Percentiles rank a stretch among this genome's conserved stretches.
These are phyloP conservation scores for Coemansia furcata DNA, from an alignment of 192 early-diverging fungal genomes.

Conservation along the genomic window DNA sequence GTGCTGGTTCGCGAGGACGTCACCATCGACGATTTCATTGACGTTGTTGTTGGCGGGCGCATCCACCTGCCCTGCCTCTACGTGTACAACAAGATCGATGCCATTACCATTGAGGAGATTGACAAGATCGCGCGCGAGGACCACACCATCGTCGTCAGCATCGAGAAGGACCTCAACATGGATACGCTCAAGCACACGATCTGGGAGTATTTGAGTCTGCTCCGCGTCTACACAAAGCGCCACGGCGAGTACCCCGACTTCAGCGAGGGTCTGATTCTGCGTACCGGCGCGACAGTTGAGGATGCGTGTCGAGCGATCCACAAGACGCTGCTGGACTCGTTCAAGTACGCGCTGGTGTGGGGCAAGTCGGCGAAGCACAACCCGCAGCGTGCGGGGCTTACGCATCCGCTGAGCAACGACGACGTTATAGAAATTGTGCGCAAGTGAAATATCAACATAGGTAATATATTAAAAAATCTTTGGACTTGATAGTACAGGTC, in stretches of 20 bases:
- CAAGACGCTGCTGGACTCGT: constrained; percentile 78
- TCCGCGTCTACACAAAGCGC: constrained; percentile 96
- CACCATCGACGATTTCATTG: constrained; percentile 96
- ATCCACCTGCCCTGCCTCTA: constrained; percentile 96
- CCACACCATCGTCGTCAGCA: constrained; percentile 87
- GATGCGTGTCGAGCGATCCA: constrained; percentile 89
- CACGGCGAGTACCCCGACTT: constrained; percentile 95
- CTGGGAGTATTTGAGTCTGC: constrained; percentile 85
- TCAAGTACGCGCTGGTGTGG: constrained; percentile 98
- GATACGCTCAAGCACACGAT: constrained; percentile 87
- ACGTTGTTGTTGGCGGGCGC: constrained; percentile 97
- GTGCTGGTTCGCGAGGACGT: constrained; percentile 96
- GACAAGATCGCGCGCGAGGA: constrained; percentile 87
- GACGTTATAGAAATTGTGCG: constrained; percentile 89
- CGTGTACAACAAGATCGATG: constrained; percentile 97
- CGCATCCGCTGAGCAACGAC: constrained; percentile 83
- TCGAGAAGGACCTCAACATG: constrained; percentile 89
- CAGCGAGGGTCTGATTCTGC: constrained; percentile 85
- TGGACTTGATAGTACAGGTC: not conserved
- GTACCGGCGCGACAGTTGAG: constrained; percentile 75
- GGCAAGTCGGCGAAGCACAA: constrained; percentile 94
- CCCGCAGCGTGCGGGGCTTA: constrained; percentile 90
- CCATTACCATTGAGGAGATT: constrained; percentile 92
- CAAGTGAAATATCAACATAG: constrained; percentile 39
- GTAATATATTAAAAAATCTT: not conserved